Percentiles rank a stretch among this genome's conserved stretches.
Conservation (phyloP, 495 filamentous ascomycete species). For the Daldinia bambusicola region DNA sequence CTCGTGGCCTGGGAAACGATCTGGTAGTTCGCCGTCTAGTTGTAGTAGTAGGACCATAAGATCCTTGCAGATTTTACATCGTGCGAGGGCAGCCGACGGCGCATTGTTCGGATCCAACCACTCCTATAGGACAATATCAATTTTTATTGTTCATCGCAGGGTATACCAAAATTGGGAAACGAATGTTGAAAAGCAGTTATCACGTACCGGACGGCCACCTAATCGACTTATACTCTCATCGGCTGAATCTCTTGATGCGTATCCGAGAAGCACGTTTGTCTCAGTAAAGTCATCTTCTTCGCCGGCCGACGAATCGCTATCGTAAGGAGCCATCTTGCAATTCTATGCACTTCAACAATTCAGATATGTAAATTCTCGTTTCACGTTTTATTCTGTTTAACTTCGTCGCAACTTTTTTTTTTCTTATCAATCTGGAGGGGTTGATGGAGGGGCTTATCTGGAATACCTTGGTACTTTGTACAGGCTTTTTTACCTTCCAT, state of each 20-base stretch:
- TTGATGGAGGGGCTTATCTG: conserved; percentile 9
- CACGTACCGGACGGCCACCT: conserved; percentile 83
- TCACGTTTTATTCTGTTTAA: conserved; percentile 8
- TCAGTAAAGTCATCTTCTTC: conserved; percentile 80
- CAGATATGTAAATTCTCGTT: neutral
- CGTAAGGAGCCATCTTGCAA: conserved; percentile 78
- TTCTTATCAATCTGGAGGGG: conserved; percentile 8
- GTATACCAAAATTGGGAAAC: neutral
- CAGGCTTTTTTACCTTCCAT: too few species aligned
- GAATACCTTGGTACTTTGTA: too few species aligned
- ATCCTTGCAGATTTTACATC: conserved; percentile 88
- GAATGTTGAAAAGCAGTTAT: neutral
- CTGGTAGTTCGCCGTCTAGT: conserved; percentile 89
- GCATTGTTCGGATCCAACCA: conserved; percentile 78
- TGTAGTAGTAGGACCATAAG: conserved; percentile 88
- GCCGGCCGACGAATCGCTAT: conserved; percentile 82
- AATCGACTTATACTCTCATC: conserved; percentile 90
- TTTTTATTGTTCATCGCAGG: conserved; percentile 8
- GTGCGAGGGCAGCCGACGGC: conserved; percentile 81
- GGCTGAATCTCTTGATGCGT: conserved; percentile 81
- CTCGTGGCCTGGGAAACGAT: conserved; percentile 85
- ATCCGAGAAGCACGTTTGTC: conserved; percentile 91
- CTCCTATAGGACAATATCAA: conserved; percentile 60
- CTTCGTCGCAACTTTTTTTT: conserved; percentile 4
- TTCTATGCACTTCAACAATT: neutral